Percentiles rank a stretch among this genome's conserved stretches.
phyloP scores from a whole-genome alignment of 1,284 basidiomycete species.

The Malassezia psittaci region DNA sequence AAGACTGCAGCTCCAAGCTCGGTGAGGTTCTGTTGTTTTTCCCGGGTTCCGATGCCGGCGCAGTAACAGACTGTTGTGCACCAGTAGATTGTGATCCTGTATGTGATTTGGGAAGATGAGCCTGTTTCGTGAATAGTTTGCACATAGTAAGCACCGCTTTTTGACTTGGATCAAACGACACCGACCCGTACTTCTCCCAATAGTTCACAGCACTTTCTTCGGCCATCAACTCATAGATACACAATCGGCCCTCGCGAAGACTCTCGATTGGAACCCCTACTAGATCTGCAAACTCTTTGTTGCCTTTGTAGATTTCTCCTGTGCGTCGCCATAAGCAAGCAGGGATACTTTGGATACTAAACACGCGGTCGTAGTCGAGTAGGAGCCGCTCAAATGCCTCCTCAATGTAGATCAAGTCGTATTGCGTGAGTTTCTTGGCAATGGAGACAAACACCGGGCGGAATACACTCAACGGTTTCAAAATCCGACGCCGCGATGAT shows the following conservation, averaged over 20 bases:
- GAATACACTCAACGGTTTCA: conserved; percentile 77
- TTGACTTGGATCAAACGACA: conserved; percentile 62
- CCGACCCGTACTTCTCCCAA: conserved; percentile 59
- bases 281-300: conserved; percentile 81
- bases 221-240: conserved; percentile 76
- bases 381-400: conserved; percentile 91
- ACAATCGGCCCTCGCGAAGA: conserved; percentile 76
- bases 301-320: conserved; percentile 96
- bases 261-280: conserved; percentile 71
- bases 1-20: no score
- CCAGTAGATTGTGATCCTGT: no score
- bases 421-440: conserved; percentile 76
- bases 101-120: background rate
- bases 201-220: conserved; percentile 86
- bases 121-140: conserved; percentile 54
- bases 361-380: conserved; percentile 89
- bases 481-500: conserved; percentile 69
- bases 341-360: conserved; percentile 67
- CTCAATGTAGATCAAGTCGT: conserved; percentile 76
- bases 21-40: no score
- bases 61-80: background rate
- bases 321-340: conserved; percentile 93
- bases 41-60: background rate
- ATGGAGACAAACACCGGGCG: conserved; percentile 70
- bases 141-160: conserved; percentile 90